Base-by-base conservation (phyloP, 2,329 filamentous ascomycete genomes). In the Paraphaeosphaeria sporulosa region DNA sequence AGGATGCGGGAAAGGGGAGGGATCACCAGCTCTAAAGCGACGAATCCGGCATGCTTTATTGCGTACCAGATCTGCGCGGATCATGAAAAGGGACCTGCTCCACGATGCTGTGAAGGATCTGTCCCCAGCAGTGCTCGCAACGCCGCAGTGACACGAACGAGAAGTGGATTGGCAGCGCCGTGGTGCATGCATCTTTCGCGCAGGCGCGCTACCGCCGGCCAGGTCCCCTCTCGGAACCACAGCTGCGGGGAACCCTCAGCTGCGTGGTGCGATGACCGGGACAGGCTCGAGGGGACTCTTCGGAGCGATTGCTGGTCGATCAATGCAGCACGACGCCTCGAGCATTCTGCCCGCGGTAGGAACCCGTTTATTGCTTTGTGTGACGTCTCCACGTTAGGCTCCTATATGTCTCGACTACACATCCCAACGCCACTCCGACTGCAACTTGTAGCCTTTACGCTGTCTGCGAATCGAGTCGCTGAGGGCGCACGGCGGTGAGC, bases 161-260 rank as follows among this genome's bases (percentile, higher is more conserved):
- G 15, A 42, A 30, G n/a, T n/a, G n/a, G 25, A 6, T 27, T 27
- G 25, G 25, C 25, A 27, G 25, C 3, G 25, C 25, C 25, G 25
- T 27, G 25, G 25, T 27, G 25, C 25, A 27, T 27, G 25, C 25
- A 27, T 27, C 25, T 27, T 27, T 27, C 25, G 32, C 50, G 55
- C 47, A 21, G n/a, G 21, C 51, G 42, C 51, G 51, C 51, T 44
- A 55, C 54, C 46, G 32, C 54, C 34, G 44, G 43, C 43, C 54
- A 56, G 54, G 43, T 42, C 32, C 44, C 25, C n/a, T 42, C 54
- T 56, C 54, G 52, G 52, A 47, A 56, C 44, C 54, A 56, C 34
- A 36, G 55, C 47, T 54, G 55, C 42, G 67, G 59, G 64, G 68
- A 62, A 62, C 36, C 30, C 62, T 64, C 62, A 59, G 65, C 50